Evolutionary conservation across 75 land plant genomes (phyloP).

Genomic region (Chamaecyparis obtusa): DNA sequence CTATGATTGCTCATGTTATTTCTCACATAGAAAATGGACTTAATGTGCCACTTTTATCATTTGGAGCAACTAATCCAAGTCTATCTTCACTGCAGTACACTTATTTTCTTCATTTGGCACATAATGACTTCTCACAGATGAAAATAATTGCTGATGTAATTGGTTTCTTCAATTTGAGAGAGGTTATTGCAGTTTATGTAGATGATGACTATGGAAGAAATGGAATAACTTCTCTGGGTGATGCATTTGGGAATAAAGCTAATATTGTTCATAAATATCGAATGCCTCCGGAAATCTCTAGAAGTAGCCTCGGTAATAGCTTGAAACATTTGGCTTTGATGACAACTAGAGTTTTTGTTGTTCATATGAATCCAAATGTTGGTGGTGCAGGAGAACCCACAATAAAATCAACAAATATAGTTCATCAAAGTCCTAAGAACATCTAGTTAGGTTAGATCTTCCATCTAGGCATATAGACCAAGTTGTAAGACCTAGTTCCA

Average conservation of each 20-base stretch:
- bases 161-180: constrained; percentile 55
- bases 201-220: constrained; percentile 83
- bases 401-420: too few species aligned
- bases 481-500: too few species aligned
- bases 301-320: constrained; percentile 24
- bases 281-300: constrained; percentile 24
- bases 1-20: constrained; percentile 67
- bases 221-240: constrained; percentile 68
- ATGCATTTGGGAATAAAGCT: constrained; percentile 49
- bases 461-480: too few species aligned
- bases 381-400: too few species aligned
- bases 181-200: constrained; percentile 66
- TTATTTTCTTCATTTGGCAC: constrained; percentile 60
- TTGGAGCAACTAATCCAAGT: constrained; percentile 73
- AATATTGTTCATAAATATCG: constrained; percentile 62
- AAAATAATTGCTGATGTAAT: constrained; percentile 62
- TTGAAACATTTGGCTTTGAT: constrained; percentile 43
- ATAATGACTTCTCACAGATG: constrained; percentile 73
- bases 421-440: too few species aligned
- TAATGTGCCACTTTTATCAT: constrained; percentile 61
- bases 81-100: constrained; percentile 64
- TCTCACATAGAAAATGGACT: constrained; percentile 62
- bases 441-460: too few species aligned
- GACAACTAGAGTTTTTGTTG: constrained; percentile 72
- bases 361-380: constrained; percentile 74